Percentiles rank a stretch among this genome's conserved stretches.
phyloP scores from a whole-genome alignment of 176 grass and related monocot genomes.

The Raddia guianensis region DNA sequence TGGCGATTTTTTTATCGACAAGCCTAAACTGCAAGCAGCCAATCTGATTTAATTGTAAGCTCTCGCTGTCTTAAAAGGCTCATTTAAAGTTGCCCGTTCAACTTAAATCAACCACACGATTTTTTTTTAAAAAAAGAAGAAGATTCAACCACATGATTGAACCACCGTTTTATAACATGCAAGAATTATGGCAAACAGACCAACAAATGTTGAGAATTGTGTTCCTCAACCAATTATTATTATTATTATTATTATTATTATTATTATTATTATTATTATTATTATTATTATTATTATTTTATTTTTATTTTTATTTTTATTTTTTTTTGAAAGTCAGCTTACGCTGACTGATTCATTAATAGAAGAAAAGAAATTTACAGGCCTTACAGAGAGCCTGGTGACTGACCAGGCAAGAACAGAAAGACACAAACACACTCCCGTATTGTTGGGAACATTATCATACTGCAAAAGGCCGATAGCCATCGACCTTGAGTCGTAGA shows the following conservation, averaged over 20 bases:
- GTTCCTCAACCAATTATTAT: neutral
- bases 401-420: no score
- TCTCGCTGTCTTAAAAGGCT: neutral
- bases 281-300: no score
- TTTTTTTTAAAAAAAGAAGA: no score
- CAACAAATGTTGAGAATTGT: neutral
- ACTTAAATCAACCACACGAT: neutral
- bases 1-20: neutral
- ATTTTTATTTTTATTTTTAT: no score
- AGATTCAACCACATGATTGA: no score
- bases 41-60: neutral
- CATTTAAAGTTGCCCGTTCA: neutral
- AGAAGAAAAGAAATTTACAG: no score
- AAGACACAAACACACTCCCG: no score
- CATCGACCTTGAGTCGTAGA: slow-evolving; percentile 29
- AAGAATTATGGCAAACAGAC: neutral
- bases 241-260: no score
- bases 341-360: no score
- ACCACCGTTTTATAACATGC: neutral
- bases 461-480: neutral
- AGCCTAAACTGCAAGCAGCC: neutral
- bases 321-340: no score
- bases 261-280: no score
- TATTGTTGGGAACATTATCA: neutral
- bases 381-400: no score